A percentile compares a stretch with the other conserved stretches of the same genome.
phyloP scores from a whole-genome alignment of 768 basidiomycete species.

The Sistotremastrum suecicum region DNA sequence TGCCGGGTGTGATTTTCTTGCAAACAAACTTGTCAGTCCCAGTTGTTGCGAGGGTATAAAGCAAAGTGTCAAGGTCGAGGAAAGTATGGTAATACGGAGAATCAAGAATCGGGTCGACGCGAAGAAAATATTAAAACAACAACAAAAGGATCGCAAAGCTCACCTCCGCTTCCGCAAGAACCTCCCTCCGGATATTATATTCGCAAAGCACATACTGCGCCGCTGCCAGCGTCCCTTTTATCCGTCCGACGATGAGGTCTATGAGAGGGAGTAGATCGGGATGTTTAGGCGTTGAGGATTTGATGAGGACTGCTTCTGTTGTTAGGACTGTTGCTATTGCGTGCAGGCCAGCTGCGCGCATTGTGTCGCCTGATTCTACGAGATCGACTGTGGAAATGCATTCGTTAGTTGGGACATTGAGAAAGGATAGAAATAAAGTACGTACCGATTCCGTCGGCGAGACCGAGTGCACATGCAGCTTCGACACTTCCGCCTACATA shows the following conservation, averaged over 20 bases:
- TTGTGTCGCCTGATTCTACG: conserved; percentile 94
- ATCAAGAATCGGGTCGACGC: too few species aligned
- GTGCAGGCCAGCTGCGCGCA: conserved; percentile 94
- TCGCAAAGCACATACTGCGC: conserved; percentile 79
- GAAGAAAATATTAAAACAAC: too few species aligned
- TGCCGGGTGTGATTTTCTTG: conserved; percentile 62
- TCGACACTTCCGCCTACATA: conserved; percentile 98
- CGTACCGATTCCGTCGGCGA: conserved; percentile 93
- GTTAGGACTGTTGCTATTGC: conserved; percentile 82
- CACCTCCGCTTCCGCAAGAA: conserved; percentile 41
- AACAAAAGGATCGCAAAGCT: too few species aligned
- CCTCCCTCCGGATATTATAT: conserved; percentile 72
- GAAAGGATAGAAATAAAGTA: conserved; percentile 5
- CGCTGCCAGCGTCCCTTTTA: conserved; percentile 85
- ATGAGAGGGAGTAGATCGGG: conserved; percentile 53
- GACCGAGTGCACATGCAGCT: conserved; percentile 89
- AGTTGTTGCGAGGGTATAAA: too few species aligned
- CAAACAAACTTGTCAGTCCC: too few species aligned
- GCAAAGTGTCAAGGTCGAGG: too few species aligned
- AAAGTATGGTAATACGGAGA: too few species aligned
- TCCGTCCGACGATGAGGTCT: conserved; percentile 68
- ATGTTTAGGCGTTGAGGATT: conserved; percentile 50
- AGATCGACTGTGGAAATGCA: neutral
- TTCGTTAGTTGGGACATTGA: neutral
- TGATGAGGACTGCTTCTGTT: conserved; percentile 89